These are phyloP conservation scores for Discostella pseudostelligera DNA, from an alignment of 108 stramenopile genomes.

Conservation along the genomic window DNA sequence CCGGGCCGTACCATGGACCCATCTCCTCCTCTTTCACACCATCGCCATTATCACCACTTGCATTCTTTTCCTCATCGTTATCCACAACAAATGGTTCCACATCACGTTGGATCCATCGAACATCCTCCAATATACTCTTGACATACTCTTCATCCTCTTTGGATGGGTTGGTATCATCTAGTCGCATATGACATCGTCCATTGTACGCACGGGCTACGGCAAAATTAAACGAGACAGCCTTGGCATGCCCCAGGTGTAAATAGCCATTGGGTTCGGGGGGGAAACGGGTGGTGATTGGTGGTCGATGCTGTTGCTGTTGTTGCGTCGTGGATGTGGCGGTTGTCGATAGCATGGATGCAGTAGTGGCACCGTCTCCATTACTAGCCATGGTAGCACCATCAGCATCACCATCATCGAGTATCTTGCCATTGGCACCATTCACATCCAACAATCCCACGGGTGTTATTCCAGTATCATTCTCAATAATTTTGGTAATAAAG, in stretches of 20 bases:
- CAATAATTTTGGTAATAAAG: conserved; percentile 86
- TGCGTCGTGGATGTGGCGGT: background rate
- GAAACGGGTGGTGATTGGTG: conserved; percentile 85
- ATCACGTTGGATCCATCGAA: conserved; percentile 79
- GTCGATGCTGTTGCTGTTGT: background rate
- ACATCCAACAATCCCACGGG: conserved; percentile 55
- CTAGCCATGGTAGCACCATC: background rate
- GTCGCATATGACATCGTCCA: conserved; percentile 82
- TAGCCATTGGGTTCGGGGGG: conserved; percentile 99
- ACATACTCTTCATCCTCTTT: conserved; percentile 90
- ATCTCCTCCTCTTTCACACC: conserved; percentile 4
- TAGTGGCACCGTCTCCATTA: background rate
- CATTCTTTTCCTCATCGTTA: background rate
- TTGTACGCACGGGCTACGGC: conserved; percentile 79
- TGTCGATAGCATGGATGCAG: conserved; percentile 3
- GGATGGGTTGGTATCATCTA: conserved; percentile 92
- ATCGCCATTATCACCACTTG: conserved; percentile 11
- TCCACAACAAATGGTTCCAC: conserved; percentile 36
- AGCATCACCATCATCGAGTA: background rate
- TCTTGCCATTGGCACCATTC: background rate
- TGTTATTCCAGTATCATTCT: conserved; percentile 59
- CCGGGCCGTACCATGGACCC: conserved; percentile 74
- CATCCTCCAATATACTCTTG: conserved; percentile 85
- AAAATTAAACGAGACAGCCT: conserved; percentile 89
- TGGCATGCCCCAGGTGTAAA: conserved; percentile 99